These are phyloP conservation scores for Rhododendron williamsianum DNA, from an alignment of 148 eudicot species.

Conservation along the genomic window DNA sequence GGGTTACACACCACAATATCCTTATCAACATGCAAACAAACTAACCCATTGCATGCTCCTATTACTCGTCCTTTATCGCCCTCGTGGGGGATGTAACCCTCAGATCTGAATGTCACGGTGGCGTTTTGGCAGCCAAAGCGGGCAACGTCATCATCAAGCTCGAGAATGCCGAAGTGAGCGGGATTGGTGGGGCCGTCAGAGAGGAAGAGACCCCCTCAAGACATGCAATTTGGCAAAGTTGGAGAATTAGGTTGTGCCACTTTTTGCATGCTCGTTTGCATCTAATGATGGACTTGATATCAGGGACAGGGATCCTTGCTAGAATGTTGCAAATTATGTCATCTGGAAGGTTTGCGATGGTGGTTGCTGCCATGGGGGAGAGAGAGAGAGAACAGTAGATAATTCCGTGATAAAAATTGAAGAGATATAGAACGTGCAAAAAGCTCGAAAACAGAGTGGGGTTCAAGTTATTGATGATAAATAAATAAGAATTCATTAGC, in stretches of 20 bases:
- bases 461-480: no score
- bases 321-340: no score
- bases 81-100: not conserved
- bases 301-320: no score
- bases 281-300: no score
- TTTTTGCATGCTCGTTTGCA: not conserved
- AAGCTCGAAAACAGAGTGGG: no score
- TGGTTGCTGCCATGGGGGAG: no score
- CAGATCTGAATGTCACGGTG: not conserved
- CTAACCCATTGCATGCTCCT: not conserved
- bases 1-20: not conserved
- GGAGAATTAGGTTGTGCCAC: not conserved
- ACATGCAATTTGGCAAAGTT: no score
- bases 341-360: no score
- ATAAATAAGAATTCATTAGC: no score
- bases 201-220: not conserved
- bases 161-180: not conserved
- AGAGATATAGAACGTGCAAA: no score
- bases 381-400: no score
- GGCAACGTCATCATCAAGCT: not conserved
- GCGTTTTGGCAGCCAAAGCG: not conserved
- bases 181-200: not conserved
- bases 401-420: no score
- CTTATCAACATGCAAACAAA: not conserved
- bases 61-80: not conserved